These are phyloP conservation scores for Diaporthe helianthi DNA, from an alignment of 2,329 filamentous ascomycete species.

Conservation along the genomic window DNA sequence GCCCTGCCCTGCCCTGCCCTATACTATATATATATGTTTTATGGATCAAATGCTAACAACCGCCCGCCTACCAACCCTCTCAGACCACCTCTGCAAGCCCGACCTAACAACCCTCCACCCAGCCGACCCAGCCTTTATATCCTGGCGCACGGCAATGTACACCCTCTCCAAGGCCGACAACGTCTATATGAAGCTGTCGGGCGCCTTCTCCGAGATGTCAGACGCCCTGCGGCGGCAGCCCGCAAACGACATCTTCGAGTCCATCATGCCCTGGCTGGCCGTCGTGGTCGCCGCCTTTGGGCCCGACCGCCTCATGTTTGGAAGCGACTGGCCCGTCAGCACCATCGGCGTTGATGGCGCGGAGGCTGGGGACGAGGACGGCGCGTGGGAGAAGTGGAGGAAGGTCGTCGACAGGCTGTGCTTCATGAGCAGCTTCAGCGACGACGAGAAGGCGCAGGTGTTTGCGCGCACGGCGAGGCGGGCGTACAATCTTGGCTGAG, in stretches of 20 bases:
- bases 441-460: conserved; percentile 69
- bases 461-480: conserved; percentile 76
- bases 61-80: neutral
- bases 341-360: conserved; percentile 57
- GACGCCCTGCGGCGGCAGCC: conserved; percentile 56
- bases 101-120: conserved; percentile 71
- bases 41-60: neutral
- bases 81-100: conserved; percentile 91
- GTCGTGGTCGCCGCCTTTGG: conserved; percentile 77
- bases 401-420: conserved; percentile 73
- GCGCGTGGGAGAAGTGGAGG: conserved; percentile 79
- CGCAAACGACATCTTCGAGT: conserved; percentile 65
- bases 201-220: conserved; percentile 81
- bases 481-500: conserved; percentile 63
- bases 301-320: conserved; percentile 80
- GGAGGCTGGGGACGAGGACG: conserved; percentile 48
- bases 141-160: conserved; percentile 74
- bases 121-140: conserved; percentile 64
- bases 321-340: conserved; percentile 93
- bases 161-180: conserved; percentile 68
- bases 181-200: conserved; percentile 71
- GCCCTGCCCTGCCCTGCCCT: too few species aligned
- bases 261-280: conserved; percentile 74
- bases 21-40: too few species aligned
- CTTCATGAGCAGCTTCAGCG: conserved; percentile 64